These are phyloP conservation scores for Desmodesmus armatus DNA, from an alignment of 139 green algal genomes.

Conservation along the genomic window DNA sequence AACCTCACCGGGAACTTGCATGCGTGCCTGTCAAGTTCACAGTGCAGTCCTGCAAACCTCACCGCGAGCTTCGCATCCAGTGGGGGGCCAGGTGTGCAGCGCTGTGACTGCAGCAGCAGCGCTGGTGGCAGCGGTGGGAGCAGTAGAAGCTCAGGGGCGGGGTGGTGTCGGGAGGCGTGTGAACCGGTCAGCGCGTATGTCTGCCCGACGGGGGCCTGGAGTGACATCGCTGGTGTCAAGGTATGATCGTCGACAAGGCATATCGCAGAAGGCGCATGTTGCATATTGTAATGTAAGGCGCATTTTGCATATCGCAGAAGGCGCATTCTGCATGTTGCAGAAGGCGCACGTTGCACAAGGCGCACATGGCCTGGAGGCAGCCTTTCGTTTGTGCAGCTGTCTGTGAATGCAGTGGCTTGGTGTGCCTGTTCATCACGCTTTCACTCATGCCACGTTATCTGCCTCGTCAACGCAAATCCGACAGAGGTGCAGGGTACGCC, in stretches of 20 bases:
- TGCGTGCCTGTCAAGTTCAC: too few species aligned
- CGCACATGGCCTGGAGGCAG: too few species aligned
- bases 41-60: not conserved
- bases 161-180: slow-evolving; percentile 17
- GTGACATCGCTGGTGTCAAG: slow-evolving; percentile 8
- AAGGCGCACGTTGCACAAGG: not conserved
- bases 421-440: too few species aligned
- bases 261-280: not conserved
- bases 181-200: slow-evolving; percentile 1
- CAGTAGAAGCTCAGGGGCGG: not conserved
- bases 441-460: too few species aligned
- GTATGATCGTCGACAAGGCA: not conserved
- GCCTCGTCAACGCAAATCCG: too few species aligned
- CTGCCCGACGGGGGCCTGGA: slow-evolving; percentile 9
- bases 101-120: not conserved
- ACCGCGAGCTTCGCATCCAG: not conserved
- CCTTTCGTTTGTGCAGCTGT: not conserved
- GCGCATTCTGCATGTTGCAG: not conserved
- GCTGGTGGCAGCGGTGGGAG: not conserved
- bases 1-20: not conserved
- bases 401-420: not conserved
- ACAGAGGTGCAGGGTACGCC: too few species aligned
- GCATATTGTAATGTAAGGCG: not conserved
- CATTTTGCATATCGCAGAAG: not conserved
- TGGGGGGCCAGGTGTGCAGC: not conserved